Conservation (phyloP, 2,329 filamentous ascomycete species). For the Talaromyces sp. region DNA sequence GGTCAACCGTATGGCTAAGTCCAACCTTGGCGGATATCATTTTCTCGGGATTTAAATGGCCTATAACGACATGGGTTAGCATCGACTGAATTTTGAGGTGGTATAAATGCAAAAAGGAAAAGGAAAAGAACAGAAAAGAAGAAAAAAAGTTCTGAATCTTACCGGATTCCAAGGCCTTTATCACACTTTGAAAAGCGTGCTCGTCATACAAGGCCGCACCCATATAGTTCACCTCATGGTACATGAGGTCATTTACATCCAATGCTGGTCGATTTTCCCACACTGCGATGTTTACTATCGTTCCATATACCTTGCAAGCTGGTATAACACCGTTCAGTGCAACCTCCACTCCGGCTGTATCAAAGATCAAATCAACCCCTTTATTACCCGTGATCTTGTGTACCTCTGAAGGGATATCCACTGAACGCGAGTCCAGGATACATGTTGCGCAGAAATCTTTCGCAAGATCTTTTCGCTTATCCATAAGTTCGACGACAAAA, state of each 20-base stretch:
- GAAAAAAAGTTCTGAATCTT: too few species aligned
- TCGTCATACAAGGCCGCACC: too few species aligned
- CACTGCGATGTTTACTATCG: background rate
- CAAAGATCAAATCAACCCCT: background rate
- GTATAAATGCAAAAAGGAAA: too few species aligned
- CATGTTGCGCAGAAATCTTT: constrained; percentile 24
- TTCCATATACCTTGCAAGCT: background rate
- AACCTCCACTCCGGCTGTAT: background rate
- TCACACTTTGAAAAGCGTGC: too few species aligned
- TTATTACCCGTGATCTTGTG: background rate
- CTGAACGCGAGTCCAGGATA: too few species aligned
- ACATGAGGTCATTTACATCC: background rate
- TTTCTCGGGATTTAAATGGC: too few species aligned
- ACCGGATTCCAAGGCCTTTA: too few species aligned
- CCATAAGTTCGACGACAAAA: constrained; percentile 60
- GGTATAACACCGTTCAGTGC: background rate
- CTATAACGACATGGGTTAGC: too few species aligned
- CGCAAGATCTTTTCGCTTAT: constrained; percentile 47
- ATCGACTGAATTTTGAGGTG: too few species aligned
- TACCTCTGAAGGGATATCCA: background rate
- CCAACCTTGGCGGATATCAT: too few species aligned
- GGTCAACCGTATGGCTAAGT: too few species aligned
- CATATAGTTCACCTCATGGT: background rate
- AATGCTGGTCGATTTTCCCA: background rate
- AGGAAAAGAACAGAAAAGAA: too few species aligned